These are phyloP conservation scores for Syzygium aqueum DNA, from an alignment of 345 rosid genomes.

Conservation along the genomic window DNA sequence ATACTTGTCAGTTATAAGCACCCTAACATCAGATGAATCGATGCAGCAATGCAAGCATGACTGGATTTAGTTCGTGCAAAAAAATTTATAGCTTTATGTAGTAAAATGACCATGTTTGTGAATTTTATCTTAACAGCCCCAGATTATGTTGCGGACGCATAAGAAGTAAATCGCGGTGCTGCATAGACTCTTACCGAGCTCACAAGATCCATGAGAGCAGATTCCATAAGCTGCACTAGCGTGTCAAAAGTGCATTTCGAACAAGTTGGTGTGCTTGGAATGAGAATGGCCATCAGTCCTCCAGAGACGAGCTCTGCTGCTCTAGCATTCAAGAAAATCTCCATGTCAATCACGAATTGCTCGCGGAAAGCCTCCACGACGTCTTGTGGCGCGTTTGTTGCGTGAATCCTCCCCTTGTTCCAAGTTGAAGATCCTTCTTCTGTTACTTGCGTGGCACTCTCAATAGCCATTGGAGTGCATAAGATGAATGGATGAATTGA, in stretches of 20 bases:
- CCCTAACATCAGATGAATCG: not conserved
- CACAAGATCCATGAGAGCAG: not conserved
- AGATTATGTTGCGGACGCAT: not conserved
- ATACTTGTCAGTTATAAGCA: not conserved
- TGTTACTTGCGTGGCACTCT: not conserved
- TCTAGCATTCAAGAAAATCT: not conserved
- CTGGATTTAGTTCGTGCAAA: not conserved
- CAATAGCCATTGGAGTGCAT: not conserved
- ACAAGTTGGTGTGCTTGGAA: not conserved
- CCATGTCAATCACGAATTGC: not conserved
- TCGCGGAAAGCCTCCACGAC: not conserved
- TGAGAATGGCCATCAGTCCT: not conserved
- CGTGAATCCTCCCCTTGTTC: not conserved
- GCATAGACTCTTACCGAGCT: not conserved
- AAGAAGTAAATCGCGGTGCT: not conserved
- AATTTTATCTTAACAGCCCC: not conserved
- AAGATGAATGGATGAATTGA: conserved; percentile 21
- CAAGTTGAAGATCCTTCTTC: not conserved
- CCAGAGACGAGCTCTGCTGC: not conserved
- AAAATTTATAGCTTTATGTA: not conserved
- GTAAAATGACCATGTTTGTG: not conserved
- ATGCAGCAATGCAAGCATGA: not conserved
- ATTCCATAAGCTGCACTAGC: not conserved
- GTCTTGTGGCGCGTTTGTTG: not conserved
- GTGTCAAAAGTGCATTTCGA: not conserved